Evolutionary conservation across 345 rosid species (phyloP).

Genomic region (Melaleuca quinquenervia): DNA sequence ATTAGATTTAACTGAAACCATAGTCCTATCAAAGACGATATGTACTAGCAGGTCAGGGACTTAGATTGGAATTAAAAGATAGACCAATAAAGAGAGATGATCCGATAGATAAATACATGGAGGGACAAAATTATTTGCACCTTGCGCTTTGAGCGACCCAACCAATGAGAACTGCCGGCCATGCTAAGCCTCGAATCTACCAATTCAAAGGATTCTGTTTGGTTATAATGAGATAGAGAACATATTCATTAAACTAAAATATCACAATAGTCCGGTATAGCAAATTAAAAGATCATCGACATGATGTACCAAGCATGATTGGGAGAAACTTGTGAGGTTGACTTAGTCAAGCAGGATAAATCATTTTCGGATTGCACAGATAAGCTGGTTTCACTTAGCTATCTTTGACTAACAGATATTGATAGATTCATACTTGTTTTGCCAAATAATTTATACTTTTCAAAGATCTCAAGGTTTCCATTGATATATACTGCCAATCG

Average conservation of each 20-base stretch:
- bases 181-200: conserved; percentile 88
- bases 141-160: conserved; percentile 98
- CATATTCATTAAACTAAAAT: neutral
- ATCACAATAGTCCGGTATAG: neutral
- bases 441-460: neutral
- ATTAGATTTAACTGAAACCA: neutral
- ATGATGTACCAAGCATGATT: neutral
- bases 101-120: neutral
- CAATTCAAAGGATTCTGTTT: neutral
- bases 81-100: neutral
- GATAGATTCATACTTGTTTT: neutral
- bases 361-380: neutral
- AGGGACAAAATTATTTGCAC: conserved; percentile 17
- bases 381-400: neutral
- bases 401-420: neutral
- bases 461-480: neutral
- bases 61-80: neutral
- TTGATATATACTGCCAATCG: neutral
- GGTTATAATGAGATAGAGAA: neutral
- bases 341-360: neutral
- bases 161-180: conserved; percentile 86
- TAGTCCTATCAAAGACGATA: neutral
- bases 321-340: neutral
- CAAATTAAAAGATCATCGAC: neutral
- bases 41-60: neutral